These are phyloP conservation scores for Sistotremastrum suecicum DNA, from an alignment of 768 basidiomycete species.

Conservation along the genomic window DNA sequence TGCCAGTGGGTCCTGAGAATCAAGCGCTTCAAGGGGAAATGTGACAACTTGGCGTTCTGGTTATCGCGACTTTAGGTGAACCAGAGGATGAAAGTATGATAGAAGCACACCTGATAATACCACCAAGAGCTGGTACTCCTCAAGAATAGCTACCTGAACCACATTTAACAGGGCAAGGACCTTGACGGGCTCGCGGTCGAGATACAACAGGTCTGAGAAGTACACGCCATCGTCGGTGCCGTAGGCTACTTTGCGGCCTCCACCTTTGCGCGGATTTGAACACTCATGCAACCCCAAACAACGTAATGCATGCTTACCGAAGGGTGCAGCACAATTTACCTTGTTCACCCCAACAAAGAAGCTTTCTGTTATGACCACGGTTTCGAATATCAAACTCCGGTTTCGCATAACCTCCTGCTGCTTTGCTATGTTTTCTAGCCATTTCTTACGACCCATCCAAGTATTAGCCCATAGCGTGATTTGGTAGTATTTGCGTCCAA, in stretches of 20 bases:
- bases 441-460: conserved; percentile 75
- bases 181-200: conserved; percentile 71
- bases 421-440: conserved; percentile 84
- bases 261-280: conserved; percentile 29
- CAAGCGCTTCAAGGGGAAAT: conserved; percentile 86
- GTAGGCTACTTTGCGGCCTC: conserved; percentile 77
- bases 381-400: conserved; percentile 77
- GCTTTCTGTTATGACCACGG: conserved; percentile 68
- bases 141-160: conserved; percentile 88
- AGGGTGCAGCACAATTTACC: conserved; percentile 74
- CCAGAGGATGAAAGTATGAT: not conserved
- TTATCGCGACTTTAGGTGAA: not conserved
- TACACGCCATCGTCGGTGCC: conserved; percentile 98
- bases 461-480: conserved; percentile 87
- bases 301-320: not conserved
- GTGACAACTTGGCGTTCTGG: conserved; percentile 91
- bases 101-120: conserved; percentile 79
- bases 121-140: conserved; percentile 89
- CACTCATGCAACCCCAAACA: too few species aligned
- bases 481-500: conserved; percentile 86
- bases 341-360: conserved; percentile 78
- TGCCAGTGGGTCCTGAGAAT: conserved; percentile 78
- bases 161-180: conserved; percentile 84
- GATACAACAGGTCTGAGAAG: conserved; percentile 72
- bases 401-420: conserved; percentile 80